Percentiles rank a stretch among this genome's conserved stretches.
phyloP scores from a whole-genome alignment of 2,329 filamentous ascomycete species.

The Tolypocladium ovalisporum region DNA sequence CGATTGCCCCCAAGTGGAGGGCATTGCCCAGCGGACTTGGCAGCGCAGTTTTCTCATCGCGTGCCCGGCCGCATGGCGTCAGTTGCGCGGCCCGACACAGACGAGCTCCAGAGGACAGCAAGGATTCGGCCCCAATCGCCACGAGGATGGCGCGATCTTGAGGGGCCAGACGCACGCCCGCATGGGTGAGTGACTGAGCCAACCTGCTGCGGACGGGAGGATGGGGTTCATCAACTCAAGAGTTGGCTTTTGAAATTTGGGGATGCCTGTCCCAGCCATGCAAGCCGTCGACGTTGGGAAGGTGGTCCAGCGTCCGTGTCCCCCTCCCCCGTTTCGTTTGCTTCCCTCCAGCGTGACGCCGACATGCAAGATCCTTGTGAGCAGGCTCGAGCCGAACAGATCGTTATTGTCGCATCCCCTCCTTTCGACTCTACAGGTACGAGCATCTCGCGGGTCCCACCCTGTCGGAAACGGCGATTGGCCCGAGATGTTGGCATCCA shows the following conservation, averaged over 20 bases:
- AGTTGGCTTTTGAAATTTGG: background rate
- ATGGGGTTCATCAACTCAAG: background rate
- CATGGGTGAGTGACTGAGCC: background rate
- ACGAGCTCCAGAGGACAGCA: background rate
- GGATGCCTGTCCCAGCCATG: background rate
- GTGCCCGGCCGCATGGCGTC: background rate
- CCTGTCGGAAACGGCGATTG: background rate
- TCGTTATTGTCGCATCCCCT: background rate
- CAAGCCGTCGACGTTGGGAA: background rate
- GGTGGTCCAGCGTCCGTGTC: background rate
- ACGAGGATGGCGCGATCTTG: slow-evolving; percentile 7
- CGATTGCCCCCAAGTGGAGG: background rate
- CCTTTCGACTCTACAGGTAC: too few species aligned
- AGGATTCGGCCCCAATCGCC: slow-evolving; percentile 1
- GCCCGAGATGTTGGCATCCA: background rate
- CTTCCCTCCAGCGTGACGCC: background rate
- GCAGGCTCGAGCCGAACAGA: background rate
- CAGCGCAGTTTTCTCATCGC: background rate
- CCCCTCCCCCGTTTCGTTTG: background rate
- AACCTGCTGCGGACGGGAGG: background rate
- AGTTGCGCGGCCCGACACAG: background rate
- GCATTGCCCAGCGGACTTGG: slow-evolving; percentile 5
- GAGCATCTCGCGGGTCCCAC: background rate
- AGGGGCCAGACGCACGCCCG: background rate
- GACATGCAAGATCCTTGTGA: background rate